Conservation (phyloP, 2,329 filamentous ascomycete genomes). For the Xylaria sp. region DNA sequence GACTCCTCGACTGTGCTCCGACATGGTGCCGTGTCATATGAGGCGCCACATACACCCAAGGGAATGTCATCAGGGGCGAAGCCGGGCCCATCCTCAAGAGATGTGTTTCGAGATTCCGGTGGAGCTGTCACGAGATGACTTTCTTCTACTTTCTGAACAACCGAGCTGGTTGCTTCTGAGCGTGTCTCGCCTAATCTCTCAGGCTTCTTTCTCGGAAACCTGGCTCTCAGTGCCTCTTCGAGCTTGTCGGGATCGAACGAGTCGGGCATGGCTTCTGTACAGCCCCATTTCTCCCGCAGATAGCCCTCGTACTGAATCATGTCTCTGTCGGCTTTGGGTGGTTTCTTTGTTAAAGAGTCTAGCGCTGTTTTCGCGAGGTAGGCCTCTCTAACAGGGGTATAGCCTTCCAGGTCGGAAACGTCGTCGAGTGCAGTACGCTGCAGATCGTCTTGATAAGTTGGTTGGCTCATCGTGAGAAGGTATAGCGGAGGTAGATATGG, state of each 20-base stretch:
- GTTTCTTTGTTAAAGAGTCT: not conserved
- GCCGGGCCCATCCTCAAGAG: not conserved
- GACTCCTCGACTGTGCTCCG: not conserved
- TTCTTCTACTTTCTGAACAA: no score
- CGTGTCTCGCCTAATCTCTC: not conserved
- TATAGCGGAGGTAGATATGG: not conserved
- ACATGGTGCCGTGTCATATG: not conserved
- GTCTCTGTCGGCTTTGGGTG: conserved; percentile 1
- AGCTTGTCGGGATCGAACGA: conserved; percentile 26
- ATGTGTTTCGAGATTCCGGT: not conserved
- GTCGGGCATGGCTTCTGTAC: conserved; percentile 18
- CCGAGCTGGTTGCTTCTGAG: not conserved
- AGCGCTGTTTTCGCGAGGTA: not conserved
- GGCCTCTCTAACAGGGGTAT: conserved; percentile 5
- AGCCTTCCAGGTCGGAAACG: not conserved
- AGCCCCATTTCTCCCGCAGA: conserved; percentile 24
- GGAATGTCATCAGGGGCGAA: not conserved
- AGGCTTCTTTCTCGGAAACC: not conserved
- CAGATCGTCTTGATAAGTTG: not conserved
- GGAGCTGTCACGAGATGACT: no score
- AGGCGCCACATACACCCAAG: not conserved
- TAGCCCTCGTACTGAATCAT: conserved; percentile 13
- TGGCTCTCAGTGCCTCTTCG: conserved; percentile 6
- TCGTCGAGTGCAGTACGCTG: not conserved
- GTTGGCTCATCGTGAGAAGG: not conserved